Percentiles rank a stretch among this genome's conserved stretches.
Evolutionary conservation across 495 filamentous ascomycete species (phyloP).

Genomic region (Gamarada debralockiae): DNA sequence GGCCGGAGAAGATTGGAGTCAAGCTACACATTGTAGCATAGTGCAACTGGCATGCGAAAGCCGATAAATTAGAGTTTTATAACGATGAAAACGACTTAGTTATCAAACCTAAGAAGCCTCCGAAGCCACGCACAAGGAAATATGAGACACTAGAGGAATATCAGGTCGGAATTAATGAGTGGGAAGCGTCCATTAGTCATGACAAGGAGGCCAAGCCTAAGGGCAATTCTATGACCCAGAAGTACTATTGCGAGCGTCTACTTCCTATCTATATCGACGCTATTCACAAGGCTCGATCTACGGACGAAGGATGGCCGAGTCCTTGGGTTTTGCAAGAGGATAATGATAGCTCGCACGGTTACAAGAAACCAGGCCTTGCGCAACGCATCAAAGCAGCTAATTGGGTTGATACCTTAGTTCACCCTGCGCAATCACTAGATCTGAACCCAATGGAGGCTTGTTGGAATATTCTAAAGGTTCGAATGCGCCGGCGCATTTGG

Average conservation of each 20-base stretch:
- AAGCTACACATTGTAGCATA: slow-evolving; percentile 8
- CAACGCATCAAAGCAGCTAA: slow-evolving; percentile 1
- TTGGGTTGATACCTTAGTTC: neutral
- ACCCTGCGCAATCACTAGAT: slow-evolving; percentile 5
- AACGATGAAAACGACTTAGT: too few relatives aligned
- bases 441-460: slow-evolving; percentile 6
- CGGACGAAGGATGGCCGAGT: too few relatives aligned
- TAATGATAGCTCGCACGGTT: neutral
- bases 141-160: neutral
- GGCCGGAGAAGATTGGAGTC: neutral
- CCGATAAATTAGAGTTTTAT: too few relatives aligned
- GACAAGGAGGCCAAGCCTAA: neutral
- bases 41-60: too few relatives aligned
- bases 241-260: slow-evolving; percentile 10
- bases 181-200: neutral
- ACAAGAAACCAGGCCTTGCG: neutral
- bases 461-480: slow-evolving; percentile 8
- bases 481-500: slow-evolving; percentile 1
- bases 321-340: slow-evolving; percentile 12
- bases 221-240: slow-evolving; percentile 14
- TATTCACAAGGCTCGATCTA: too few relatives aligned
- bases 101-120: slow-evolving; percentile 8
- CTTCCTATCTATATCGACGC: slow-evolving; percentile 3
- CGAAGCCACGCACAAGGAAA: neutral
- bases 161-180: neutral